These are phyloP conservation scores for Pythium diclinum DNA, from an alignment of 352 stramenopile genomes.

Conservation along the genomic window DNA sequence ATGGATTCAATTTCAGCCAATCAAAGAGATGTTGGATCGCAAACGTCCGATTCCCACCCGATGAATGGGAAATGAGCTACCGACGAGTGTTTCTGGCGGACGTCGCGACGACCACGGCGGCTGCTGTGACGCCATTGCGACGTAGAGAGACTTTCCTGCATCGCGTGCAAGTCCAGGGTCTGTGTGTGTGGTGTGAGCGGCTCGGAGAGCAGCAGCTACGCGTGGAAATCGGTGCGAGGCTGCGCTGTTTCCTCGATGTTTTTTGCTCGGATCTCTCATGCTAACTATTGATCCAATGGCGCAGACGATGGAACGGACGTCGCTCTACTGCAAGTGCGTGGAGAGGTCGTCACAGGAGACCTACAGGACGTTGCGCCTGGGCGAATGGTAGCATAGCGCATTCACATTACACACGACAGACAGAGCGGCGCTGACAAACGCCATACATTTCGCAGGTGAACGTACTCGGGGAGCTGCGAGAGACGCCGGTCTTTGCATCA, in stretches of 20 bases:
- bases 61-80: constrained; percentile 13
- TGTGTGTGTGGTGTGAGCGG: constrained; percentile 21
- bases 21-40: background rate
- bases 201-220: constrained; percentile 12
- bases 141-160: background rate
- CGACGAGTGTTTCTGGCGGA: constrained; percentile 24
- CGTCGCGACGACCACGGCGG: background rate
- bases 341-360: constrained; percentile 10
- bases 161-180: constrained; percentile 21
- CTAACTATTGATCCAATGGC: background rate
- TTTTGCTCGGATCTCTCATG: background rate
- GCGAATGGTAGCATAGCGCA: constrained; percentile 5
- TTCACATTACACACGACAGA: background rate
- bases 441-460: constrained; percentile 2
- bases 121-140: constrained; percentile 4
- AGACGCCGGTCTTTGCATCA: constrained; percentile 17
- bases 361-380: constrained; percentile 7
- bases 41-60: background rate
- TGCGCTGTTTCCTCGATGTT: background rate
- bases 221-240: constrained; percentile 17
- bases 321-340: constrained; percentile 23
- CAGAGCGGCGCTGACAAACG: background rate
- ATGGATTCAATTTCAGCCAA: constrained; percentile 16
- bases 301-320: constrained; percentile 27
- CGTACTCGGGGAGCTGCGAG: constrained; percentile 12